A percentile compares a stretch with the other conserved stretches of the same genome.
These are phyloP conservation scores for Cymbidium sinense DNA, from an alignment of 106 monocot species.

Conservation along the genomic window DNA sequence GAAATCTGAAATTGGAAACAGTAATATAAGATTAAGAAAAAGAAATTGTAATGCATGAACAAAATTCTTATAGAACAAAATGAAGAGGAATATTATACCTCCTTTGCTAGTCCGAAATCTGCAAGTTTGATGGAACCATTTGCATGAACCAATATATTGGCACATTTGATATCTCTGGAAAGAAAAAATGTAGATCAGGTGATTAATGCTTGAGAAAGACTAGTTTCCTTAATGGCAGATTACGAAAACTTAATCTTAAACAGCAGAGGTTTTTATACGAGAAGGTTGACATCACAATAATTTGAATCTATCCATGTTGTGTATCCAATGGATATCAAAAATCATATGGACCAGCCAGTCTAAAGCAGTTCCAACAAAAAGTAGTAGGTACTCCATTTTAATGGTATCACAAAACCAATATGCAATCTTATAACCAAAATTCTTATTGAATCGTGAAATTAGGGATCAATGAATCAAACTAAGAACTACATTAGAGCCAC, in stretches of 20 bases:
- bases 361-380: too few relatives aligned
- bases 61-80: background rate
- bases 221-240: background rate
- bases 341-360: too few relatives aligned
- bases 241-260: background rate
- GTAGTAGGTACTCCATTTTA: too few relatives aligned
- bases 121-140: slow-evolving; percentile 78
- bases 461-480: background rate
- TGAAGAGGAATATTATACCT: slow-evolving; percentile 34
- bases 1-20: slow-evolving; percentile 35
- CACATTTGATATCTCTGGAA: slow-evolving; percentile 78
- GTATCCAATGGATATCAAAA: too few relatives aligned
- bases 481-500: background rate
- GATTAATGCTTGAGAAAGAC: background rate
- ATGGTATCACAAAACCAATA: too few relatives aligned
- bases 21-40: background rate
- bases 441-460: background rate
- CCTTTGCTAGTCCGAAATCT: slow-evolving; percentile 86
- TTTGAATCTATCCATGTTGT: too few relatives aligned
- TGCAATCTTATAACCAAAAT: background rate
- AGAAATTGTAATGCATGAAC: background rate
- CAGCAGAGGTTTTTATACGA: background rate
- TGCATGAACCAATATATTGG: slow-evolving; percentile 76
- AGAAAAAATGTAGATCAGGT: background rate
- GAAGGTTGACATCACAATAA: background rate